Conservation (phyloP, 305 asterid species). For the Solanum hybrid region DNA sequence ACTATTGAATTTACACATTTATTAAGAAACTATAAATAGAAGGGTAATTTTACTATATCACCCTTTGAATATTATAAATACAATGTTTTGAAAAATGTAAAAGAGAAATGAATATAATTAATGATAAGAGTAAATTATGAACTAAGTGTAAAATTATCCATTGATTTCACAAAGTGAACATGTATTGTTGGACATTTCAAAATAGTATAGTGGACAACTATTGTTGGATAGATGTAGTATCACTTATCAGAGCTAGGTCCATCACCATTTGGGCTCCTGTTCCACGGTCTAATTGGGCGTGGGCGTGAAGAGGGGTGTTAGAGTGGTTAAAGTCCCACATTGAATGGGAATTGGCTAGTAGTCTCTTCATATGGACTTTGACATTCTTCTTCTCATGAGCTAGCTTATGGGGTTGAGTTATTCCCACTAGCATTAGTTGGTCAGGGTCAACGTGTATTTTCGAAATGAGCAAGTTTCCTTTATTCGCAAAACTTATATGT, state of each 20-base stretch:
- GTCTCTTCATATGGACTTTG: neutral
- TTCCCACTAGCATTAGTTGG: neutral
- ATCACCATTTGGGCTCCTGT: neutral
- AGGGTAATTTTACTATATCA: neutral
- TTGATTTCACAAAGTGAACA: neutral
- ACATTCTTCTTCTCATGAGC: neutral
- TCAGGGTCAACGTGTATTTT: neutral
- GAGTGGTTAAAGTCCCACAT: neutral
- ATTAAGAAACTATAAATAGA: too few species aligned
- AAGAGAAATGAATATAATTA: too few species aligned
- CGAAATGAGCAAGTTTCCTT: neutral
- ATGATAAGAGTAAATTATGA: neutral
- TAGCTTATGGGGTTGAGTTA: neutral
- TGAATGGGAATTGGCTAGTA: neutral
- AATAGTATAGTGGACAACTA: neutral
- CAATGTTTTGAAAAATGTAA: too few species aligned
- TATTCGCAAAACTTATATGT: slow-evolving; percentile 74
- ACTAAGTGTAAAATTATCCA: too few species aligned
- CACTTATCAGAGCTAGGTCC: neutral
- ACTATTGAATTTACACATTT: too few species aligned
- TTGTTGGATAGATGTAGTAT: neutral
- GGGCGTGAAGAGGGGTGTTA: neutral
- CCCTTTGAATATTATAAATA: too few species aligned
- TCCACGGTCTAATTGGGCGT: neutral
- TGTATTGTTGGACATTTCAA: neutral